Evolutionary conservation across 2,329 filamentous ascomycete genomes (phyloP), one percentile per base, ranked within the genome.

Genomic region (Alternaria ethzedia): DNA sequence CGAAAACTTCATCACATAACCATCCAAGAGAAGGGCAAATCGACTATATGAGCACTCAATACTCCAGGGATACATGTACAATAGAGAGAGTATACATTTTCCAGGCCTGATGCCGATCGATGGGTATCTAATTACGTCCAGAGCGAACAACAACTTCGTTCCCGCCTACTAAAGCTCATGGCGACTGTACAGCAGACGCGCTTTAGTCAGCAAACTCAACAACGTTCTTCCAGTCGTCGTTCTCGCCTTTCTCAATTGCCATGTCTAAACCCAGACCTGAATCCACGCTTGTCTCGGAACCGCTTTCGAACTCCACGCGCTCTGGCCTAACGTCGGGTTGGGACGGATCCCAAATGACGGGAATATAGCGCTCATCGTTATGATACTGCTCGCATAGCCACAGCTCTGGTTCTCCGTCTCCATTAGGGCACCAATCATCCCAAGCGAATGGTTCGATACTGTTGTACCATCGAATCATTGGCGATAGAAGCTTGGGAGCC

Each of bases 301-400:
- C 30, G 8, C 6, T 23, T 3, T 17, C 12, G 3, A 54, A 4
- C 7, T 32, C 50, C 15, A 50, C 23, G 28, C 45, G 26, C 3
- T 15, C 6, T 17, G 54, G 54, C 2, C 21, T 1, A 12, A 9
- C 52, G 2, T 20, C 3, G n/a, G 56, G 51, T 1, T 41, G 1
- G 7, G 21, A 15, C 3, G 36, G 57, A n/a, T 64, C 55, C 52
- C 61, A 64, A 30, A 54, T 5, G 8, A 54, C 44, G 9, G 57
- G 54, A 15, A 58, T 30, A n/a, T 50, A 64, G 3, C 50, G 57
- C 43, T 54, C 43, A 13, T 61, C 62, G 7, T 55, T 15, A 5
- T 17, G 43, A 11, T 55, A 55, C 9, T 58, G 62, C 5, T 61
- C 20, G 45, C 26, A 61, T 4, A 64, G 8, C 62, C 62, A 64